phyloP scores from a whole-genome alignment of 192 early-diverging fungal species.

The Oehlia diaphana region DNA sequence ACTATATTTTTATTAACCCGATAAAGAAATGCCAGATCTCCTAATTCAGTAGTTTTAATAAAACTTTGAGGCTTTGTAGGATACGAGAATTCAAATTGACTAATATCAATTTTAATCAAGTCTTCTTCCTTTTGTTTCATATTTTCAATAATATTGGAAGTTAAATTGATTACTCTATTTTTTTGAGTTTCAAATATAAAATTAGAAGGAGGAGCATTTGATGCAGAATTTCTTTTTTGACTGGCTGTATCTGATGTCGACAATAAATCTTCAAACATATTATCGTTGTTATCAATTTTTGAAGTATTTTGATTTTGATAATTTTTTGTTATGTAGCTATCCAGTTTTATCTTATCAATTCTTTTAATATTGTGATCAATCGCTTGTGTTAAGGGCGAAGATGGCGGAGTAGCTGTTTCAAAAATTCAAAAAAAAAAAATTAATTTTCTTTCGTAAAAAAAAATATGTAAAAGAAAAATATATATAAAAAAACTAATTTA shows the following conservation, averaged over 20 bases:
- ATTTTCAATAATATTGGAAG: not conserved
- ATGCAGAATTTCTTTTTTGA: not conserved
- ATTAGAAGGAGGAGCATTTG: not conserved
- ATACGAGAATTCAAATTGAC: not conserved
- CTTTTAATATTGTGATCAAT: not conserved
- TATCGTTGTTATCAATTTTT: not conserved
- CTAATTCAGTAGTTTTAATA: not conserved
- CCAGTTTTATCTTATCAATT: not conserved
- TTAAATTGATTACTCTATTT: not conserved
- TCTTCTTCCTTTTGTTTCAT: not conserved
- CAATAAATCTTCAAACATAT: not conserved
- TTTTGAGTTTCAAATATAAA: not conserved
- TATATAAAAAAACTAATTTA: not conserved
- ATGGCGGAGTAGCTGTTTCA: not conserved
- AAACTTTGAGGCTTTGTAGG: not conserved
- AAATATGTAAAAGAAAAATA: no score
- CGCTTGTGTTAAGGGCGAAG: not conserved
- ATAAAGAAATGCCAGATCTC: slow-evolving; percentile 13
- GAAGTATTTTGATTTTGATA: not conserved
- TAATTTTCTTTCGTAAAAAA: not conserved
- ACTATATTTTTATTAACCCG: not conserved
- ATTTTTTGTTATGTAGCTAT: not conserved
- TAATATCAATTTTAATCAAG: slow-evolving; percentile 5
- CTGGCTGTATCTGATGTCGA: not conserved
- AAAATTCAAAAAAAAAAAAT: no score